Conservation (phyloP, 495 filamentous ascomycete genomes). For the Jackrogersella multiformis region DNA sequence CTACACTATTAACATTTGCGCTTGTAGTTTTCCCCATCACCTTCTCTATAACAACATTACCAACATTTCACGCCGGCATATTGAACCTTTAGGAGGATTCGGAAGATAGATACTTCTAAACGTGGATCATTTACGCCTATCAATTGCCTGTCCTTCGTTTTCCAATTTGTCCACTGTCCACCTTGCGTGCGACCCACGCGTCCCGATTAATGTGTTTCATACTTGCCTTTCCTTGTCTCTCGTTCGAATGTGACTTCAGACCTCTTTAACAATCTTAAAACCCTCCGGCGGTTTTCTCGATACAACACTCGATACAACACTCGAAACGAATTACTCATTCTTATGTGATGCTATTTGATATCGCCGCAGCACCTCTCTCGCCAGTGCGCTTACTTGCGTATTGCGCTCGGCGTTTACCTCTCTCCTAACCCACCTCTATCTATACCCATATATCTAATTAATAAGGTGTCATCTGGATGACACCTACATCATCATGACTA, state of each 20-base stretch:
- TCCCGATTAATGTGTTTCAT: conserved; percentile 44
- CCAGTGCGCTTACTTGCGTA: conserved; percentile 35
- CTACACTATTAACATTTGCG: not conserved
- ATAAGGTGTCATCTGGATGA: conserved; percentile 41
- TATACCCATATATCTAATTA: conserved; percentile 24
- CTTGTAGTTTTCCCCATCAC: not conserved
- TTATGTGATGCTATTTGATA: conserved; percentile 40
- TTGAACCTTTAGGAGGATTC: conserved; percentile 8
- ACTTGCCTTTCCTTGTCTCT: conserved; percentile 37
- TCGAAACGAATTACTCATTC: conserved; percentile 28
- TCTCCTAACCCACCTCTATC: not conserved
- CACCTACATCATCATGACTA: conserved; percentile 40
- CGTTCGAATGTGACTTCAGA: conserved; percentile 30
- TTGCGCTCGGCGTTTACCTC: conserved; percentile 31
- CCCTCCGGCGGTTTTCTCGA: conserved; percentile 8
- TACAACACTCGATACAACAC: conserved; percentile 32
- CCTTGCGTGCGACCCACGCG: conserved; percentile 34
- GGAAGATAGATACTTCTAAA: not conserved
- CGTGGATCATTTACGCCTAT: conserved; percentile 30
- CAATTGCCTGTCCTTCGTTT: conserved; percentile 33
- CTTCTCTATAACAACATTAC: conserved; percentile 4
- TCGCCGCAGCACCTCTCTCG: conserved; percentile 24
- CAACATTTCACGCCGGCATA: not conserved
- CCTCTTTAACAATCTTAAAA: conserved; percentile 12
- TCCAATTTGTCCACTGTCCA: conserved; percentile 18